These are phyloP conservation scores for Thielaviopsis euricoi DNA, from an alignment of 2,329 filamentous ascomycete genomes.

Conservation along the genomic window DNA sequence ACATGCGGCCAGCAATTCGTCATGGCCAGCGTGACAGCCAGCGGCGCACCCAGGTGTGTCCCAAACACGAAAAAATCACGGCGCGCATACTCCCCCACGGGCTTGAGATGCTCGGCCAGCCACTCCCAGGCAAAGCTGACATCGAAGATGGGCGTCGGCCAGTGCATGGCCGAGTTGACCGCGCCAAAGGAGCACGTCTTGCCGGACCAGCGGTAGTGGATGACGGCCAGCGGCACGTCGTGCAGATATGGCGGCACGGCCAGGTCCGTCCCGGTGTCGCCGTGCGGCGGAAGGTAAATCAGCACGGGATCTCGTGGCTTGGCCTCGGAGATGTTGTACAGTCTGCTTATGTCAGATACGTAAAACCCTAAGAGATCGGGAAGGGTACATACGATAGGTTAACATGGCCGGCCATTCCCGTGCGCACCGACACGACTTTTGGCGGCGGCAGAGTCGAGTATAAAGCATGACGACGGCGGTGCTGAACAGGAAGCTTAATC, in stretches of 20 bases:
- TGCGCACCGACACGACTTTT: constrained; percentile 23
- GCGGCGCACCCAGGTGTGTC: constrained; percentile 35
- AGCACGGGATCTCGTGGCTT: constrained; percentile 28
- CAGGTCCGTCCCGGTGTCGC: constrained; percentile 17
- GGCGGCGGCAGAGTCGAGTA: not conserved
- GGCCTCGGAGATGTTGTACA: constrained; percentile 29
- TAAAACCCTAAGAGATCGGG: not conserved
- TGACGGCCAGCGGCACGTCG: constrained; percentile 31
- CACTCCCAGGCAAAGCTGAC: constrained; percentile 35
- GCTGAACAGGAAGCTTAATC: not conserved
- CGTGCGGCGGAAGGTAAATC: constrained; percentile 37
- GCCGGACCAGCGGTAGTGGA: constrained; percentile 42
- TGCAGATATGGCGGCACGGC: constrained; percentile 26
- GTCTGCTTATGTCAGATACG: constrained; percentile 21
- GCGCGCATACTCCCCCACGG: constrained; percentile 21
- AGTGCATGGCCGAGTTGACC: constrained; percentile 19
- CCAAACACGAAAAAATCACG: constrained; percentile 20
- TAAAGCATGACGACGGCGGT: not conserved
- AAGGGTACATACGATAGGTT: constrained; percentile 29
- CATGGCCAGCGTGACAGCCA: constrained; percentile 39
- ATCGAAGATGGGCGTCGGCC: constrained; percentile 44
- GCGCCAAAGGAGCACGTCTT: constrained; percentile 10
- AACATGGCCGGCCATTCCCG: constrained; percentile 32
- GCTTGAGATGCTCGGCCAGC: constrained; percentile 29
- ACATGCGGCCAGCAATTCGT: constrained; percentile 33